phyloP scores from a whole-genome alignment of 2,329 filamentous ascomycete species.

The Sclerotinia spermophila region DNA sequence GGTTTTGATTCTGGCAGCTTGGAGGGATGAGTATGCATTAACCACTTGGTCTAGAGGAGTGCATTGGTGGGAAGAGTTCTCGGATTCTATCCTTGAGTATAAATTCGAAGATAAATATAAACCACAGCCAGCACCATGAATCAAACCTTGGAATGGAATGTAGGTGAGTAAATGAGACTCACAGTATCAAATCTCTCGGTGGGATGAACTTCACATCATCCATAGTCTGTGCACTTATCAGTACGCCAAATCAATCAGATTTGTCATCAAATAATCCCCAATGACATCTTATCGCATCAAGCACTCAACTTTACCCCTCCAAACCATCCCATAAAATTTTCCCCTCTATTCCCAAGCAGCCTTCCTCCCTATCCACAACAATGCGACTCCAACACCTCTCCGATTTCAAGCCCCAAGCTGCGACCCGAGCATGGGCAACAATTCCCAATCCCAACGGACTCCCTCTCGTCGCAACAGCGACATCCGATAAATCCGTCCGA shows the following conservation, averaged over 20 bases:
- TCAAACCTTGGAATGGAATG: too few relatives aligned
- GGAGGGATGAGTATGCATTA: background rate
- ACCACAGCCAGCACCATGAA: background rate
- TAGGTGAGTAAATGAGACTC: too few relatives aligned
- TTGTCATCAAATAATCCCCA: background rate
- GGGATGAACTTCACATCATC: background rate
- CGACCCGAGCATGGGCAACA: conserved; percentile 79
- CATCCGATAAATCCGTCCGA: conserved; percentile 80
- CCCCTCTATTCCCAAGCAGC: background rate
- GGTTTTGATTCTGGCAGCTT: too few relatives aligned
- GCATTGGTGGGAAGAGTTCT: background rate
- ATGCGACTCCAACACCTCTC: conserved; percentile 26
- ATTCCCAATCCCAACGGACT: conserved; percentile 74
- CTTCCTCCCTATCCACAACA: background rate
- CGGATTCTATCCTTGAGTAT: background rate
- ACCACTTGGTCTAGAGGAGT: background rate
- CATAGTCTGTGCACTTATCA: background rate
- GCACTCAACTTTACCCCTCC: conserved; percentile 17
- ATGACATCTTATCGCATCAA: background rate
- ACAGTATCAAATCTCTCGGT: background rate
- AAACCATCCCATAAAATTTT: conserved; percentile 14
- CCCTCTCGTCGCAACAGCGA: conserved; percentile 83
- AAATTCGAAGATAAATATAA: background rate
- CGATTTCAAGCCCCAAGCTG: conserved; percentile 48
- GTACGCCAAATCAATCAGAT: background rate